Percentiles rank a stretch among this genome's conserved stretches.
Evolutionary conservation across 2,329 filamentous ascomycete genomes (phyloP).

Genomic region (Aspergillus hiratsukae): DNA sequence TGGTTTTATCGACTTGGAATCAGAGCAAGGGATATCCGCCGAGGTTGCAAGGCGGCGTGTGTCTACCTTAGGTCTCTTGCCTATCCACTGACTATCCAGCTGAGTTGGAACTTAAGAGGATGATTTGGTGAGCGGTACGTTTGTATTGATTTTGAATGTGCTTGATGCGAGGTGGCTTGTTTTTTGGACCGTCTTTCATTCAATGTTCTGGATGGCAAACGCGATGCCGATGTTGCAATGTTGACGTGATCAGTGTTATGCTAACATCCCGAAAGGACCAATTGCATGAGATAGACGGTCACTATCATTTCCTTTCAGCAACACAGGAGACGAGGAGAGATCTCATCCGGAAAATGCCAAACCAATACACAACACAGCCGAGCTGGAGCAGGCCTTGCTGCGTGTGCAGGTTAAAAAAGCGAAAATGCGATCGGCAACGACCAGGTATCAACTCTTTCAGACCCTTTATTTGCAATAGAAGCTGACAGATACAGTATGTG

Average conservation of each 20-base stretch:
- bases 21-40: neutral
- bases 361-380: too few species aligned
- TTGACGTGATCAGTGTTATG: neutral
- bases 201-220: neutral
- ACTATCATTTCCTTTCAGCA: neutral
- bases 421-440: neutral
- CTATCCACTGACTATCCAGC: neutral
- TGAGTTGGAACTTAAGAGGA: neutral
- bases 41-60: neutral
- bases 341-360: neutral
- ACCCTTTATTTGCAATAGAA: neutral
- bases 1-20: neutral
- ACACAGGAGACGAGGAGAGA: neutral
- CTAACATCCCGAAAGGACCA: neutral
- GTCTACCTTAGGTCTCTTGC: neutral
- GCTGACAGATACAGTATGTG: constrained; percentile 5
- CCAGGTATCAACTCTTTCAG: neutral
- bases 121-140: neutral
- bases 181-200: neutral
- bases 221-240: neutral
- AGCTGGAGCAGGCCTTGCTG: too few species aligned
- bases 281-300: neutral
- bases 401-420: neutral
- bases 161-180: neutral
- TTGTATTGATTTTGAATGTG: neutral